Base-by-base conservation (phyloP, 2,329 filamentous ascomycete species). In the Pseudofabraea citricarpa region DNA sequence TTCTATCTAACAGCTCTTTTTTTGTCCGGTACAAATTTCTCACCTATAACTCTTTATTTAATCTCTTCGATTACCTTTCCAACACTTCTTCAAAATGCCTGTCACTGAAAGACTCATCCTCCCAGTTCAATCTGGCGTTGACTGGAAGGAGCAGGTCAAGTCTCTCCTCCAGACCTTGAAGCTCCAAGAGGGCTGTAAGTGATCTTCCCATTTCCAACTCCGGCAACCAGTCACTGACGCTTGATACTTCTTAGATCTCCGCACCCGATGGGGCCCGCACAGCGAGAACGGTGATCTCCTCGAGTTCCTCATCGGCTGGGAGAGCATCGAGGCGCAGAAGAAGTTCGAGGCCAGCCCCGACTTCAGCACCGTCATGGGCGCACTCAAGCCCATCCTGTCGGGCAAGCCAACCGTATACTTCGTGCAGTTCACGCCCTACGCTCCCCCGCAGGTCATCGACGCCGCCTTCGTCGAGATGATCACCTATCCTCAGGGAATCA, bases 401-500 rank as follows among this genome's bases (percentile, higher is more conserved):
- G 56, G 53, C n/a, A 47, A 51, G 23, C 51, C 57, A 15, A 44
- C 37, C 29, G 38, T 42, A 36, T 51, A 52, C 44, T 47, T 54
- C n/a, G 44, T 61, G 23, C 50, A 50, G 40, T 57, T 59, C 45
- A 51, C 46, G 32, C 58, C 59, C 15, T 53, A 54, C 36, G 54
- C 56, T 5, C 58, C 58, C 2, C 52, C 55, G 15, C 55, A 55
- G 32, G 51, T 58, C 36, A 57, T 61, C 38, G 54, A 58, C 32
- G 53, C 56, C 2, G 46, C 52, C 13, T 48, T 59, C 33, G 55
- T 60, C 18, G 31, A 76, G 61, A 29, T 71, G 62, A 27, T 70
- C 57, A 45, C 73, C 64, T 43, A 71, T 62, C 18, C 18, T n/a
- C 41, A 73, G 61, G 38, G 73, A 66, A 42, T 54, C 51, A 29